Percentiles rank a stretch among this genome's conserved stretches.
phyloP scores from a whole-genome alignment of 192 early-diverging fungal species.

The Coemansia reversa region DNA sequence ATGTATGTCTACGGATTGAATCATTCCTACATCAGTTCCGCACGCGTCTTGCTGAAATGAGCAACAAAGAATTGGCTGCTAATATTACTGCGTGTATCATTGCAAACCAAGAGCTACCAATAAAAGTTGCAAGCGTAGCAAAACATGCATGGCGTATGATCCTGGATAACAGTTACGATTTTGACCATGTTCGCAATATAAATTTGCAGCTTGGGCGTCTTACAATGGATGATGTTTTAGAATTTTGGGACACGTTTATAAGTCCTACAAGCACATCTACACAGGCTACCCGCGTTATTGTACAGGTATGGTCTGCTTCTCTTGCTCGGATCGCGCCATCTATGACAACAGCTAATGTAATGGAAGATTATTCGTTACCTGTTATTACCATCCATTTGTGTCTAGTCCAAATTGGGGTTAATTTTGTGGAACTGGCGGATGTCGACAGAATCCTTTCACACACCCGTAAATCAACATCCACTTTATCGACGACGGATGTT shows the following conservation, averaged over 20 bases:
- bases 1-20: slow-evolving; percentile 76
- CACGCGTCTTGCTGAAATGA: slow-evolving; percentile 55
- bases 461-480: background rate
- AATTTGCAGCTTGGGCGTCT: slow-evolving; percentile 11
- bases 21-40: slow-evolving; percentile 64
- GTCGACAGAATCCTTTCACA: slow-evolving; percentile 1
- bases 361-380: background rate
- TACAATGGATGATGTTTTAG: slow-evolving; percentile 18
- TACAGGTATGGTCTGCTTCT: slow-evolving; percentile 15
- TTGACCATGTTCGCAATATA: slow-evolving; percentile 52
- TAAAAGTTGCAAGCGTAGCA: slow-evolving; percentile 65
- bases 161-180: slow-evolving; percentile 66
- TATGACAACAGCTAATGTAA: background rate
- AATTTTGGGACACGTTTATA: slow-evolving; percentile 33
- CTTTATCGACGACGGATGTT: too few relatives aligned
- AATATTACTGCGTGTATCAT: slow-evolving; percentile 60
- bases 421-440: background rate
- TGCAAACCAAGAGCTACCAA: slow-evolving; percentile 62
- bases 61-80: slow-evolving; percentile 57
- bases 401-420: slow-evolving; percentile 3
- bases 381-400: slow-evolving; percentile 17
- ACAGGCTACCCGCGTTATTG: slow-evolving; percentile 9
- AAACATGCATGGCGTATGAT: slow-evolving; percentile 64
- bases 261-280: slow-evolving; percentile 2
- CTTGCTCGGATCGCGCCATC: background rate